Evolutionary conservation across 805 yeast species (phyloP).

Genomic region (Candida sphagnicola): DNA sequence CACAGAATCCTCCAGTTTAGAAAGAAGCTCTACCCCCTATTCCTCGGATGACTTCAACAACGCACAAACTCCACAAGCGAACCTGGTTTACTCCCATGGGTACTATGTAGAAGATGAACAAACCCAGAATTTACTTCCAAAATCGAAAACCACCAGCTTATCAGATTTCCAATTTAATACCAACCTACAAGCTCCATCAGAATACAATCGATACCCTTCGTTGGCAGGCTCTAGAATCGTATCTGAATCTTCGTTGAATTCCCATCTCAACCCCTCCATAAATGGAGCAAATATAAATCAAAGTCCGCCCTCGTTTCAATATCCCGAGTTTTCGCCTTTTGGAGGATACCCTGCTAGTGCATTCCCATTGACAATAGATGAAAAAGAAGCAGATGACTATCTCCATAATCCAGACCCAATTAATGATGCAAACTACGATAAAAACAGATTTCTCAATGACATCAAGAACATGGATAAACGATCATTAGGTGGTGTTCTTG

Average conservation of each 20-base stretch:
- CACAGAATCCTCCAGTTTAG: constrained; percentile 1
- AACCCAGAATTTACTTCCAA: background rate
- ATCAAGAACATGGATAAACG: constrained; percentile 62
- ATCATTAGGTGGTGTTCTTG: constrained; percentile 57
- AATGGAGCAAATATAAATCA: background rate
- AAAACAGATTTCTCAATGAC: constrained; percentile 60
- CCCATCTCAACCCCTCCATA: too few relatives aligned
- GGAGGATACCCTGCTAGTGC: constrained; percentile 97
- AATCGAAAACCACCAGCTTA: background rate
- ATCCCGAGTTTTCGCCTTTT: constrained; percentile 71
- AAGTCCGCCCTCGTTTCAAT: constrained; percentile 20
- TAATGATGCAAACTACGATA: constrained; percentile 81
- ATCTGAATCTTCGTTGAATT: constrained; percentile 37
- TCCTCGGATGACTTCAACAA: constrained; percentile 1
- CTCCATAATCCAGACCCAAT: constrained; percentile 95
- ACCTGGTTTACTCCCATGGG: constrained; percentile 1
- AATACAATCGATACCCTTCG: constrained; percentile 65
- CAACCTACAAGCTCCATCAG: constrained; percentile 43
- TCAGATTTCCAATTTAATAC: constrained; percentile 1
- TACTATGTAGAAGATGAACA: background rate
- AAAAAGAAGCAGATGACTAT: constrained; percentile 92
- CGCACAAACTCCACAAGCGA: background rate
- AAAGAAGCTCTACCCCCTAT: constrained; percentile 1
- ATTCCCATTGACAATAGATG: constrained; percentile 87
- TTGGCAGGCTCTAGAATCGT: constrained; percentile 54